Evolutionary conservation across 441 rosid species (phyloP).

Genomic region (Gossypium aridum): DNA sequence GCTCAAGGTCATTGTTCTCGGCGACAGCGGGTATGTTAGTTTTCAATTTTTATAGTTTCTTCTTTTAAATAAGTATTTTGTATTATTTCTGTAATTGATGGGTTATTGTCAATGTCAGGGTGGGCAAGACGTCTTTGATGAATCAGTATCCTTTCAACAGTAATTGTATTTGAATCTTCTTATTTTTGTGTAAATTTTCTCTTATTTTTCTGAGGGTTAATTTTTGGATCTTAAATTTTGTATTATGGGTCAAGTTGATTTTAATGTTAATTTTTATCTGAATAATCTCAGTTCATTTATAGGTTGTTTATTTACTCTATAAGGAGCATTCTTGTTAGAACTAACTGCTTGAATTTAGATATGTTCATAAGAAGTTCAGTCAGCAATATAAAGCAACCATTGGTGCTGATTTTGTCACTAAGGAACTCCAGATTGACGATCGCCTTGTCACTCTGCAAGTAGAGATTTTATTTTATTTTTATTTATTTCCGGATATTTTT

Average conservation of each 20-base stretch:
- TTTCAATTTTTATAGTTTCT: not conserved
- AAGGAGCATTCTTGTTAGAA: not conserved
- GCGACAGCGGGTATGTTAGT: slow-evolving; percentile 81
- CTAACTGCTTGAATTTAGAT: slow-evolving; percentile 51
- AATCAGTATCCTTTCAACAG: slow-evolving; percentile 76
- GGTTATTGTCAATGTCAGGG: slow-evolving; percentile 42
- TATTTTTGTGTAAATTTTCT: slow-evolving; percentile 2
- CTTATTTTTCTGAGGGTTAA: not conserved
- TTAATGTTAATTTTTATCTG: not conserved
- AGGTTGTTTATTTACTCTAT: not conserved
- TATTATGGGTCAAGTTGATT: not conserved
- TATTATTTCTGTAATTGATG: slow-evolving; percentile 4
- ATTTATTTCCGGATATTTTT: not conserved
- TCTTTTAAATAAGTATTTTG: not conserved
- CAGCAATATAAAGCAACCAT: slow-evolving; percentile 97
- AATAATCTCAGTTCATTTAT: not conserved
- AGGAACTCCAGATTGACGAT: slow-evolving; percentile 91
- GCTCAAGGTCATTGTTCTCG: slow-evolving; percentile 97
- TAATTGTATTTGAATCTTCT: not conserved
- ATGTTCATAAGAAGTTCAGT: slow-evolving; percentile 89
- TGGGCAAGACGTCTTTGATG: slow-evolving; percentile 98
- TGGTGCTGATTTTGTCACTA: slow-evolving; percentile 96
- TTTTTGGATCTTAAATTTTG: not conserved
- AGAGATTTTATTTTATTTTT: slow-evolving; percentile 12
- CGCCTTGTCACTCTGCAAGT: slow-evolving; percentile 89